These are phyloP conservation scores for Kluyveromyces marxianus DNA, from an alignment of 1,139 yeast species.

Conservation along the genomic window DNA sequence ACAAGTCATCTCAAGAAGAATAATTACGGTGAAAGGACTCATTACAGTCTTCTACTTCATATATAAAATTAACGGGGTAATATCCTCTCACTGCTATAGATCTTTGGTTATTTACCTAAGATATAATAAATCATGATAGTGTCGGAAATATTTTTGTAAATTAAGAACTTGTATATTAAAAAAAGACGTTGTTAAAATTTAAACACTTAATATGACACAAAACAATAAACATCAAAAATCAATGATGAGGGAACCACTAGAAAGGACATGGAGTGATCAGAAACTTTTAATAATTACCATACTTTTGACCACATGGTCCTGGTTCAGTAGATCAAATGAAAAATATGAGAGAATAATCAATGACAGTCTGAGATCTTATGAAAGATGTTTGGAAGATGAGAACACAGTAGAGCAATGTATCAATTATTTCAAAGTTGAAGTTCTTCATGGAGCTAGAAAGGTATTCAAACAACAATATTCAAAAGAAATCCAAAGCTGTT, in stretches of 20 bases:
- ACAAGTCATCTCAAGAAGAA: conserved; percentile 5
- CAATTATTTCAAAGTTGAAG: not conserved
- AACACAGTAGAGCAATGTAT: not conserved
- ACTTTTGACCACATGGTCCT: not conserved
- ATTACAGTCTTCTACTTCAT: too few species aligned
- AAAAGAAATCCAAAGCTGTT: not conserved
- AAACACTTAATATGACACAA: not conserved
- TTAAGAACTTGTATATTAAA: not conserved
- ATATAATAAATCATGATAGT: not conserved
- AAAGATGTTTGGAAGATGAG: not conserved
- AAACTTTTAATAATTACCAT: not conserved
- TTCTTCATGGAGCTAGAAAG: not conserved
- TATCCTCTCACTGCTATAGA: too few species aligned
- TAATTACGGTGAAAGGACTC: not conserved
- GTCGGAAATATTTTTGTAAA: not conserved
- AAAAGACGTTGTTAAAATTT: not conserved
- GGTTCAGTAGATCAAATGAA: not conserved
- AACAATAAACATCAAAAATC: not conserved
- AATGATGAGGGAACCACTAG: not conserved
- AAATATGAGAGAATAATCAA: not conserved
- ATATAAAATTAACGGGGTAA: too few species aligned
- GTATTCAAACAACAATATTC: not conserved
- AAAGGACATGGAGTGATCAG: not conserved
- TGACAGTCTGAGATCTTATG: conserved; percentile 1
- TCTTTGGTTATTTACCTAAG: too few species aligned